Percentiles rank a stretch among this genome's conserved stretches.
phyloP scores from a whole-genome alignment of 2,329 filamentous ascomycete genomes.

The Fusarium succisae region DNA sequence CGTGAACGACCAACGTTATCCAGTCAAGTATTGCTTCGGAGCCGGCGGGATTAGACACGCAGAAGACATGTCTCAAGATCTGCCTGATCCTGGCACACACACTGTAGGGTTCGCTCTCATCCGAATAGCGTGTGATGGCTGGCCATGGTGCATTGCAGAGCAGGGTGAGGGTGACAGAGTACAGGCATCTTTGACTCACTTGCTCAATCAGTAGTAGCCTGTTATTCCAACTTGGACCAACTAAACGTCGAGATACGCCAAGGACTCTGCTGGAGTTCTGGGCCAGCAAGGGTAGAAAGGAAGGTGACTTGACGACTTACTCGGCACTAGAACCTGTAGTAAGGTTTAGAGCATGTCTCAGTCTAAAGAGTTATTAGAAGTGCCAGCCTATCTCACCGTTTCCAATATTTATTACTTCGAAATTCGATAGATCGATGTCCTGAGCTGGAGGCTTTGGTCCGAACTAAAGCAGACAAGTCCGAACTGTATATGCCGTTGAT shows the following conservation, averaged over 20 bases:
- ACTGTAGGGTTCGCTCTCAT: slow-evolving; percentile 5
- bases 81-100: background rate
- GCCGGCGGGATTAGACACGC: background rate
- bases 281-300: background rate
- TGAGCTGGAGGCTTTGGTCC: background rate
- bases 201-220: slow-evolving; percentile 16
- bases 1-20: background rate
- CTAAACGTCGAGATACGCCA: background rate
- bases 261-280: background rate
- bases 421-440: background rate
- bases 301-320: background rate
- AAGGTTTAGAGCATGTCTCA: slow-evolving; percentile 1
- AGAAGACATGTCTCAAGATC: slow-evolving; percentile 19
- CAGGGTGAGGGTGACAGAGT: slow-evolving; percentile 8
- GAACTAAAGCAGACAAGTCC: background rate
- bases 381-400: background rate
- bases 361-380: background rate
- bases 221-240: background rate
- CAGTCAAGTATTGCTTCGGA: slow-evolving; percentile 12
- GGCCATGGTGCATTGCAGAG: slow-evolving; percentile 17
- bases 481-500: background rate
- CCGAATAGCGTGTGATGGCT: slow-evolving; percentile 16
- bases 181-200: background rate
- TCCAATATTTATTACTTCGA: background rate
- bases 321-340: background rate